phyloP scores from a whole-genome alignment of 2,329 filamentous ascomycete species.

The Botrytis cinerea region DNA sequence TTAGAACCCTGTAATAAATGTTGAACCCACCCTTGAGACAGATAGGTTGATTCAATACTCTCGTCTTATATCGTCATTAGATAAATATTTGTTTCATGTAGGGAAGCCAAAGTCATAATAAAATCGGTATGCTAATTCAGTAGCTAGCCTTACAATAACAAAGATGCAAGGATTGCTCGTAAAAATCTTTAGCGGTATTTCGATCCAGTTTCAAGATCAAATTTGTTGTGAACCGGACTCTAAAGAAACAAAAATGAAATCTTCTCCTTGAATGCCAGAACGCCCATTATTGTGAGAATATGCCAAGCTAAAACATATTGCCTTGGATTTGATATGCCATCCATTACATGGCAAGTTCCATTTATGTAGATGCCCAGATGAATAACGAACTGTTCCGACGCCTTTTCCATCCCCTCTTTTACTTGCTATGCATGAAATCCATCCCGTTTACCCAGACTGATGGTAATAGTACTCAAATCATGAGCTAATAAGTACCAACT shows the following conservation, averaged over 20 bases:
- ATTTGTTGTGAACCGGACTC: conserved; percentile 19
- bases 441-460: conserved; percentile 32
- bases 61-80: not conserved
- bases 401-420: conserved; percentile 39
- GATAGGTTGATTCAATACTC: not conserved
- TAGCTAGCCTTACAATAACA: conserved; percentile 5
- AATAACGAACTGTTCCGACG: conserved; percentile 30
- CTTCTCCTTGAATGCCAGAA: conserved; percentile 26
- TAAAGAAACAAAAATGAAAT: conserved; percentile 20
- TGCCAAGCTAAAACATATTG: conserved; percentile 27
- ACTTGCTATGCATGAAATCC: conserved; percentile 35
- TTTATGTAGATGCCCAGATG: conserved; percentile 33
- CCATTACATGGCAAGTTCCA: conserved; percentile 18
- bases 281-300: conserved; percentile 24
- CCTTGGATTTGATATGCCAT: conserved; percentile 23
- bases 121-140: not conserved
- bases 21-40: not conserved
- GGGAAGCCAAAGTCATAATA: not conserved
- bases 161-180: conserved; percentile 18
- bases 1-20: not conserved
- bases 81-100: not conserved
- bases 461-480: conserved; percentile 34
- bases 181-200: not conserved
- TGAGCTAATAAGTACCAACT: conserved; percentile 14
- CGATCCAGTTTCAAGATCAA: not conserved